A percentile compares a stretch with the other conserved stretches of the same genome.
Conservation (phyloP, 2,329 filamentous ascomycete genomes). For the Ophiostoma montium region DNA sequence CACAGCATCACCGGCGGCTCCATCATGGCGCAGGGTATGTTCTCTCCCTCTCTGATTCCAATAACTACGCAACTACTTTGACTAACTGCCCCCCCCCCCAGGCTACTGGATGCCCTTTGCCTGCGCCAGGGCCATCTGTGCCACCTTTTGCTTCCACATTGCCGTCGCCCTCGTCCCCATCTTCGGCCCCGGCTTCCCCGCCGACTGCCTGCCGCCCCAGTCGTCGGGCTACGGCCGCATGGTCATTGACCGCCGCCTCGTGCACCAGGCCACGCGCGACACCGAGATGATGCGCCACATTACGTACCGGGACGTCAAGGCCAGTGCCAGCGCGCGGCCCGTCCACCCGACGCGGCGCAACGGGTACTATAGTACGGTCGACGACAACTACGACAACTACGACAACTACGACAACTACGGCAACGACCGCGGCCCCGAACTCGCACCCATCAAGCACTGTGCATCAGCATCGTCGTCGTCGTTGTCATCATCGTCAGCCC, state of each 20-base stretch:
- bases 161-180: constrained; percentile 77
- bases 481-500: background rate
- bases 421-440: background rate
- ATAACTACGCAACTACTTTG: too few relatives aligned
- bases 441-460: background rate
- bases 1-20: constrained; percentile 92
- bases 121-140: constrained; percentile 73
- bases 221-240: constrained; percentile 51
- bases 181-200: constrained; percentile 72
- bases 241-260: constrained; percentile 45
- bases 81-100: constrained; percentile 27
- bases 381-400: too few relatives aligned
- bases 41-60: too few relatives aligned
- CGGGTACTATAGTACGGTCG: background rate
- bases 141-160: constrained; percentile 79
- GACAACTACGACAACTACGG: background rate
- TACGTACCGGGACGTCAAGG: background rate
- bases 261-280: constrained; percentile 37
- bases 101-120: constrained; percentile 94
- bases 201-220: constrained; percentile 51
- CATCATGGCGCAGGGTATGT: constrained; percentile 71
- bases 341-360: background rate
- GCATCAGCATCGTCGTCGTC: too few relatives aligned
- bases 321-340: background rate
- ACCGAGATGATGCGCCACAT: constrained; percentile 27